Evolutionary conservation across 2,329 filamentous ascomycete genomes (phyloP), one percentile per base, ranked within the genome.

Genomic region (Chrysoporthe deuterocubensis): DNA sequence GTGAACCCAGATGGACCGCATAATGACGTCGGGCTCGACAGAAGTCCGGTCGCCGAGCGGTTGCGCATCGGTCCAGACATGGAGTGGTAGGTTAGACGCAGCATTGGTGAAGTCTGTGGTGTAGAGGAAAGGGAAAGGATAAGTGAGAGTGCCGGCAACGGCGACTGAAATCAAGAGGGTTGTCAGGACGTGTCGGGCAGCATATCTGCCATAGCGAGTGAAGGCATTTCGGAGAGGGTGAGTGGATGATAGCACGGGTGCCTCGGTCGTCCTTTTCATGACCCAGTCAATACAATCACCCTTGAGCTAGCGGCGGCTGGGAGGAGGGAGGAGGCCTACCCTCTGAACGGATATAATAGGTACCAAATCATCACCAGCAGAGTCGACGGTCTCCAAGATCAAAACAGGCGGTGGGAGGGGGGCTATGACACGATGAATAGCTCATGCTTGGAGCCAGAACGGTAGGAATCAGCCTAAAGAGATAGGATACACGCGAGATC

Each of bases 1-100:
- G 74, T 94, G 91, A 18, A 95, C 85, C 92, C 92, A 95, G 66
- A 93, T 86, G 67, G 92, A 92, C 72, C 91, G 90, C 87, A 95
- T 91, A 66, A 92, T 88, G n/a, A 95, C 88, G 76, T 95, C 91
- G 4, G 90, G 85, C 64, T 82, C 79, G 57, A 82, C 81, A 37
- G 79, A 75, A 4, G 79, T 78, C 65, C 81, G 81, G 60, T 86
- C 85, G 46, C 85, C 79, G 65, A 92, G 81, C 40, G 89, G 87
- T 69, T 88, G 87, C 6, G 90, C 90, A 48, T 90, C 90, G 37
- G 92, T 94, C 92, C 92, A 95, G 72, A 92, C 91, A 85, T 94
- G 90, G 74, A 90, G 89, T 42, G 92, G 92, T 8, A 94, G 81
- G 70, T 89, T 91, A 64, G 90, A 90, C 34, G 89, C 87, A 71